Evolutionary conservation across 148 eudicot genomes (phyloP).

Genomic region (Nepenthes mirabilis): DNA sequence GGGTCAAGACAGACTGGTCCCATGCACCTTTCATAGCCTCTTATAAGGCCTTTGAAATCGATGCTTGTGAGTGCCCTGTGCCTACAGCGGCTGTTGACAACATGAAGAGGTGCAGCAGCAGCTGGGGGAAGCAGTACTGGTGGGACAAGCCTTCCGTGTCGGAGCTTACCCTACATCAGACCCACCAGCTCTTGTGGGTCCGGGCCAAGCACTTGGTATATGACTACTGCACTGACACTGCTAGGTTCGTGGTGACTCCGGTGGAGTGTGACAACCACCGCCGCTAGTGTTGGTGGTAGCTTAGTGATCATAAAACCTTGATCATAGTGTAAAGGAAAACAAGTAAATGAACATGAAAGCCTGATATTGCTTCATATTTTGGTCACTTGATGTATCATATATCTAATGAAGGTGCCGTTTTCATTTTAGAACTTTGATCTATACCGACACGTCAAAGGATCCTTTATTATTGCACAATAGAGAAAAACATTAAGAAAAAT

Average conservation of each 20-base stretch:
- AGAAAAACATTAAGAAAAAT: no score
- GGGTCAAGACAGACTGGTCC: slow-evolving; percentile 76
- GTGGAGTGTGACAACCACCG: slow-evolving; percentile 65
- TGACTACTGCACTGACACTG: slow-evolving; percentile 60
- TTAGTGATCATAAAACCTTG: no score
- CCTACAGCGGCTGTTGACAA: slow-evolving; percentile 27
- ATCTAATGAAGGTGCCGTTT: no score
- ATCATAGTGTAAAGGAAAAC: no score
- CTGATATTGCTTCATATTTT: no score
- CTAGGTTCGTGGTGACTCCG: slow-evolving; percentile 51
- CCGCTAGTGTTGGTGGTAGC: slow-evolving; percentile 19
- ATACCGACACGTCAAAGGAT: no score
- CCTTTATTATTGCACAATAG: no score
- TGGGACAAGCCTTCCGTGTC: slow-evolving; percentile 61
- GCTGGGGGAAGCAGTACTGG: slow-evolving; percentile 35
- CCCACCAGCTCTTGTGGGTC: slow-evolving; percentile 79
- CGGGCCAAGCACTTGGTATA: slow-evolving; percentile 62
- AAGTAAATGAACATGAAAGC: no score
- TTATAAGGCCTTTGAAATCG: slow-evolving; percentile 51
- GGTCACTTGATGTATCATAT: no score
- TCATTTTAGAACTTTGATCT: no score
- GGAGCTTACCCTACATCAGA: slow-evolving; percentile 68
- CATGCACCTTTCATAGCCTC: slow-evolving; percentile 75
- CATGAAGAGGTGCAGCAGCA: slow-evolving; percentile 33
- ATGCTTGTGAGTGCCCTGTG: slow-evolving; percentile 46